Base-by-base conservation (phyloP, 345 rosid genomes). In the Camelina laxa region DNA sequence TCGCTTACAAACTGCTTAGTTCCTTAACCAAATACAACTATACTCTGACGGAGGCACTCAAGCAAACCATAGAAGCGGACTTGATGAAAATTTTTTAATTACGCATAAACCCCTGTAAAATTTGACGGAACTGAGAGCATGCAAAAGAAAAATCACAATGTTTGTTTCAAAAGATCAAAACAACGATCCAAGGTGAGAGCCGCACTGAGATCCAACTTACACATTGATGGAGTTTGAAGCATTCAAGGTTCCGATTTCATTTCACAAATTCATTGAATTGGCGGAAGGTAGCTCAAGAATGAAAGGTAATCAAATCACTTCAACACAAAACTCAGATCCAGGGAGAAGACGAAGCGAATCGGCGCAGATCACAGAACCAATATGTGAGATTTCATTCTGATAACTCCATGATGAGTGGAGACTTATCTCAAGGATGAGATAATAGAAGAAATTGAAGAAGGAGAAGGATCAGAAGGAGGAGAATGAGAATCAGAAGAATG, bases 41-140 rank as follows among this genome's bases (percentile, higher is more conserved):
- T 47, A n/a, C n/a, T 31, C 30, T 13, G 47, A 72, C 47, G 13
- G 17, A 64, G 42, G 13, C 62, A 74, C 60, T 24, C 27, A 21
- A 47, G 64, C 45, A 75, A 53, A 54, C 50, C 80, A 69, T 56
- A 55, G 47, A 76, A 76, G 48, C 75, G 20, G 27, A 30, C 60
- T 42, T 15, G 33, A 50, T 39, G 27, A 50, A 65, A 51, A n/a
- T n/a, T 27, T 17, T 39, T 27, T 9, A 21, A 72, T 53, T 19
- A 50, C 35, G 16, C 65, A 65, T 45, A 65, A 75, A 60, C 47
- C 74, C 74, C 79, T 69, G 75, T 36, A 41, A 75, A 75, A 61
- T 51, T 24, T 49, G 63, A 51, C 16, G 39, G 60, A 33, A 33
- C 36, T 33, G 36, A 33, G 36, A 33, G 36, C 36, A 33, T 33